These are phyloP conservation scores for Flaveria trinervia DNA, from an alignment of 129 eudicot species.

Conservation along the genomic window DNA sequence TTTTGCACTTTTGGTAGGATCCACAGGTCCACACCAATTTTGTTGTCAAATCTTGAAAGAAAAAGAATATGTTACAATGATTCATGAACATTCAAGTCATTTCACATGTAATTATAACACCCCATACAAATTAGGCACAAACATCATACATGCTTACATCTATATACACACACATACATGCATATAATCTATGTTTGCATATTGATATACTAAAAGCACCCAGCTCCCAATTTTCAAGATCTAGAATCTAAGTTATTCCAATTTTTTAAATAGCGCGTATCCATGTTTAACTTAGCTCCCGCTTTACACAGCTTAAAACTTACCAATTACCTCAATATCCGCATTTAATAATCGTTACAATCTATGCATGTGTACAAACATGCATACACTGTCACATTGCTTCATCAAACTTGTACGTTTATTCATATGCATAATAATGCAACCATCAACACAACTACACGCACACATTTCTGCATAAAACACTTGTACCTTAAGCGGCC, in stretches of 20 bases:
- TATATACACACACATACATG: no score
- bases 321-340: no score
- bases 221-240: no score
- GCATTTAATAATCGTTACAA: neutral
- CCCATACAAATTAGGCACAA: neutral
- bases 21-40: constrained; percentile 17
- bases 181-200: no score
- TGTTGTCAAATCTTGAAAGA: constrained; percentile 2
- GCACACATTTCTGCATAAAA: neutral
- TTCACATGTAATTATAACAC: neutral
- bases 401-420: neutral
- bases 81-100: neutral
- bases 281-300: no score
- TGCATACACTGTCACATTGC: neutral
- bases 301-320: no score
- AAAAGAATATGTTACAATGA: neutral
- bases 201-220: no score
- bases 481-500: constrained; percentile 73
- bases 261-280: no score
- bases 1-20: neutral
- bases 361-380: neutral
- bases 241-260: no score
- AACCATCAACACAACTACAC: no score
- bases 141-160: neutral
- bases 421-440: no score